Evolutionary conservation across 306 rosid genomes (phyloP), one percentile per base, ranked within the genome.

Genomic region (Medicago truncatula): DNA sequence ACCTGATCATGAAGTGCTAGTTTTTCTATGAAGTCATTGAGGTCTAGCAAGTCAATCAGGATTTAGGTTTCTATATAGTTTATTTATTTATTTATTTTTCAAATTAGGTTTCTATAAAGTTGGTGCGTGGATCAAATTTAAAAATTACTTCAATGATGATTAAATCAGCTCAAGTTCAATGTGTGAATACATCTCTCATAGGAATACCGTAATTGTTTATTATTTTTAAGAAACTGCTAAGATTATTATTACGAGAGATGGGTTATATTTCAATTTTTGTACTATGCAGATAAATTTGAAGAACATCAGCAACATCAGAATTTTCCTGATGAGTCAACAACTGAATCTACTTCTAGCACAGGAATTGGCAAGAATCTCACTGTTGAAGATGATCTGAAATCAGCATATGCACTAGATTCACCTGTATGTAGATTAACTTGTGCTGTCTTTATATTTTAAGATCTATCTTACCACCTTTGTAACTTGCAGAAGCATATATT

Each of bases 301-400:
- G 98, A 95, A 67, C 93, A 81, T 70, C 93, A 81, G 75, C 98
- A 87, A 62, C 89, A 85, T 41, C 97, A 82, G 62, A 89, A 65
- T 86, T 64, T 85, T 75, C 78, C 87, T 49, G 98, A 95, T 53
- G 97, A 95, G 53, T 74, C 93, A 21, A 77, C 78, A 31, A 60
- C 77, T 4, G 97, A 92, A 43, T 39, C 97, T 79, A 56, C 88
- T 50, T 71, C 83, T 70, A 81, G 81, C 85, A 71, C 88, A 83
- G 96, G 90, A 78, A 76, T 87, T 14, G 89, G 85, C 79, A 95
- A 92, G 86, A 95, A 80, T 88, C 88, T 86, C 73, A 70, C 85
- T 82, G 88, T 77, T 23, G 97, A 92, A 67, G 98, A 95, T 84
- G 97, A 95, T 80, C 74, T 91, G 87, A 92, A 88, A 83, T 84